Percentiles rank a stretch among this genome's conserved stretches.
phyloP scores from a whole-genome alignment of 495 filamentous ascomycete genomes.

The Tuber melanosporum region DNA sequence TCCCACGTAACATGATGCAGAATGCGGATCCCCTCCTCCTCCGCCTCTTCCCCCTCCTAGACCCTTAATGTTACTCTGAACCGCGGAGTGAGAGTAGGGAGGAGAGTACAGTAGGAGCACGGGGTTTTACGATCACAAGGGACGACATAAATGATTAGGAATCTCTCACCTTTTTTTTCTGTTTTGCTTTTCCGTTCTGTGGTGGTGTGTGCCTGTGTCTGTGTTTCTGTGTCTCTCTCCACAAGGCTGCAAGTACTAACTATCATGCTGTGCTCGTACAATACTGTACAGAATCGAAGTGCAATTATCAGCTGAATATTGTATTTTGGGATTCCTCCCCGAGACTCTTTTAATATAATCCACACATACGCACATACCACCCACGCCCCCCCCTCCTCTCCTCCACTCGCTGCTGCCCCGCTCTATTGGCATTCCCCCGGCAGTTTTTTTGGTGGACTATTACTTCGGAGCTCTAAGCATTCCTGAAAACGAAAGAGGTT shows the following conservation, averaged over 20 bases:
- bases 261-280: too few relatives aligned
- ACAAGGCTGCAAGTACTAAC: neutral
- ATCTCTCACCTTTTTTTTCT: neutral
- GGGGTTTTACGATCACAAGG: neutral
- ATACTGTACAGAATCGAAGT: neutral
- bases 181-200: neutral
- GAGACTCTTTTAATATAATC: neutral
- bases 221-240: neutral
- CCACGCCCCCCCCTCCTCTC: neutral
- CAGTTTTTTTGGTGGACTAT: neutral
- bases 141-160: neutral
- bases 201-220: neutral
- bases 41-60: neutral
- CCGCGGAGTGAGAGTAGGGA: neutral
- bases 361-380: conserved; percentile 1
- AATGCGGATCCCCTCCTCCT: neutral
- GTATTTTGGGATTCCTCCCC: neutral
- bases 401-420: neutral
- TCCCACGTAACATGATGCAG: neutral
- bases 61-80: conserved; percentile 2
- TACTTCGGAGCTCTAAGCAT: neutral
- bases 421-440: neutral
- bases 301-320: neutral
- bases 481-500: neutral
- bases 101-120: neutral